Conservation (phyloP, 139 green algal genomes). For the Closterium sp. region DNA sequence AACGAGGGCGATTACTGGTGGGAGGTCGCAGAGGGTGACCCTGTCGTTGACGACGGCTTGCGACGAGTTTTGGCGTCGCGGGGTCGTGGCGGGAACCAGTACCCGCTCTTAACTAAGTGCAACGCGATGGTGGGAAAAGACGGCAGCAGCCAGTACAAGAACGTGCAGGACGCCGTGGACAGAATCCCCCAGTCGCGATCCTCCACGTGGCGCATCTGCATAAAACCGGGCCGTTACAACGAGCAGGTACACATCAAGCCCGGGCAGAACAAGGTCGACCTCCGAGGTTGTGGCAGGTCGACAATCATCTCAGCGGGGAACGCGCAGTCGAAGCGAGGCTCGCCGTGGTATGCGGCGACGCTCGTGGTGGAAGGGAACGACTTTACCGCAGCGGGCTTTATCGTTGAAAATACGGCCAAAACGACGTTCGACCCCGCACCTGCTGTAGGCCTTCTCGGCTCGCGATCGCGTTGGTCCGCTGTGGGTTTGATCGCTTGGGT, state of each 20-base stretch:
- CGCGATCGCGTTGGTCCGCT: conserved; percentile 5
- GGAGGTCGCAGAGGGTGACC: background rate
- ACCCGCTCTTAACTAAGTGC: background rate
- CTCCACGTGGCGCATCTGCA: conserved; percentile 19
- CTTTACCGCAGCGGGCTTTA: background rate
- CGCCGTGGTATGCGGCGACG: conserved; percentile 4
- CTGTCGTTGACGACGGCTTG: background rate
- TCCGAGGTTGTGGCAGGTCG: background rate
- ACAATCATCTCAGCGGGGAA: conserved; percentile 4
- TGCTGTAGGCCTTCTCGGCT: background rate
- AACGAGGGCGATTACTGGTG: background rate
- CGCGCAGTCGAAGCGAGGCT: background rate
- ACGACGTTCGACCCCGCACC: conserved; percentile 10
- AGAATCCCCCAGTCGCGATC: background rate
- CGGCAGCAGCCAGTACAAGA: conserved; percentile 7
- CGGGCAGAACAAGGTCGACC: conserved; percentile 23
- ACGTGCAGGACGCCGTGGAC: conserved; percentile 26
- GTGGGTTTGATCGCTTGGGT: conserved; percentile 10
- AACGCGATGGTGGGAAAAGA: conserved; percentile 3
- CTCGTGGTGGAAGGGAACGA: conserved; percentile 7
- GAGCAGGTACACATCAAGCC: conserved; percentile 3
- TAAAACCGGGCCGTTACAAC: conserved; percentile 6
- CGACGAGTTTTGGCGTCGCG: background rate
- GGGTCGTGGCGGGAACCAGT: background rate
- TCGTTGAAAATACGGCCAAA: conserved; percentile 7